These are phyloP conservation scores for Suhomyces coccinellae DNA, from an alignment of 1,139 yeast species.

Conservation along the genomic window DNA sequence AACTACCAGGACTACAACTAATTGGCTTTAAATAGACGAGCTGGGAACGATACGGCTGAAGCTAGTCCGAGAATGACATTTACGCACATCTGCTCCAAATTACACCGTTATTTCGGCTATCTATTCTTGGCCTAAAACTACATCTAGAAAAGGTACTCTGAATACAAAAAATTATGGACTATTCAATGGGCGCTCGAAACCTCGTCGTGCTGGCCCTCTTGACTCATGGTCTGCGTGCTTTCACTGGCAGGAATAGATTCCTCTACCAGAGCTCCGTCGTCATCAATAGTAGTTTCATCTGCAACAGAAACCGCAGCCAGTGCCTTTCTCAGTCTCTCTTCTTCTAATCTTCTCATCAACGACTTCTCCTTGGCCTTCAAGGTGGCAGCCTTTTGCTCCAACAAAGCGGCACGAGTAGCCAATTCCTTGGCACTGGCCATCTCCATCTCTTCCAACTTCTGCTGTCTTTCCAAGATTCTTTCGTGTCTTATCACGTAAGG, in stretches of 20 bases:
- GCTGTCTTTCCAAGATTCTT: slow-evolving; percentile 70
- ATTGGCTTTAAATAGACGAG: too few species aligned
- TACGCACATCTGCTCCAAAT: too few species aligned
- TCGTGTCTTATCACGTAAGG: slow-evolving; percentile 80
- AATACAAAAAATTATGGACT: not conserved
- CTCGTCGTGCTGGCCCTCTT: not conserved
- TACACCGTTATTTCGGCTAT: too few species aligned
- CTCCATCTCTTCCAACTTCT: slow-evolving; percentile 74
- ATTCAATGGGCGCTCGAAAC: not conserved
- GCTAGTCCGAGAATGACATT: too few species aligned
- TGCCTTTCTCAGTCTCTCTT: slow-evolving; percentile 19
- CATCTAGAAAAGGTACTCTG: not conserved
- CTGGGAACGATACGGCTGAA: too few species aligned
- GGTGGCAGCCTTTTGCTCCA: slow-evolving; percentile 74
- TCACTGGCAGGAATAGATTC: slow-evolving; percentile 1
- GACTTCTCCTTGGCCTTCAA: slow-evolving; percentile 64
- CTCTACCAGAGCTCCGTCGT: slow-evolving; percentile 4
- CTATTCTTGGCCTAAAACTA: not conserved
- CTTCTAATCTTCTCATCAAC: slow-evolving; percentile 43
- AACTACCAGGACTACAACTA: too few species aligned
- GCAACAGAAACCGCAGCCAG: slow-evolving; percentile 4
- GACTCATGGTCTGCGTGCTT: slow-evolving; percentile 1
- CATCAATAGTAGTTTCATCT: slow-evolving; percentile 1
- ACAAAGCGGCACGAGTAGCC: slow-evolving; percentile 69
- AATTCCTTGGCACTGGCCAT: slow-evolving; percentile 74